These are phyloP conservation scores for Zoysia matrella DNA, from an alignment of 202 grass and related monocot species.

Conservation along the genomic window DNA sequence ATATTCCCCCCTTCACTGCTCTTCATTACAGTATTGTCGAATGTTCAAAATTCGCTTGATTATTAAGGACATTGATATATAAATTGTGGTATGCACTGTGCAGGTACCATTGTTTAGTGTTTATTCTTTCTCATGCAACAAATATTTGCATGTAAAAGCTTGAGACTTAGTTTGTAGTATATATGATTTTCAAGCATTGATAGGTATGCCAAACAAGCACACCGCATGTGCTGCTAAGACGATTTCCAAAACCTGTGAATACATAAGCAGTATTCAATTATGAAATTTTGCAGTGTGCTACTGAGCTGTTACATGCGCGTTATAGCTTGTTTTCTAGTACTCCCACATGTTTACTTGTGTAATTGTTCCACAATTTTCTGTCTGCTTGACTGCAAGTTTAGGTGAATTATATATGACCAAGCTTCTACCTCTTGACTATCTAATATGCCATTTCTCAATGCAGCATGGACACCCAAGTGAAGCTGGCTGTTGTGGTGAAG, in stretches of 20 bases:
- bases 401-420: not conserved
- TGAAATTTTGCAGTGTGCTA: not conserved
- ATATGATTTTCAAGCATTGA: not conserved
- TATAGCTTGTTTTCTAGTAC: too few species aligned
- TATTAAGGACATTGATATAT: not conserved
- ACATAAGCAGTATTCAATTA: too few species aligned
- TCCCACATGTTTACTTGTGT: not conserved
- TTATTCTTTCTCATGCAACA: not conserved
- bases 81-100: not conserved
- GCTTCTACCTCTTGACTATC: not conserved
- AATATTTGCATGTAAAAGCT: not conserved
- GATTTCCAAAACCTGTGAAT: not conserved
- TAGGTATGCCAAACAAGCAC: not conserved
- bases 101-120: not conserved
- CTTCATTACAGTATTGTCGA: not conserved
- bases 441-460: not conserved
- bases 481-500: slow-evolving; percentile 87
- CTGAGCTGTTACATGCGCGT: too few species aligned
- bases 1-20: not conserved
- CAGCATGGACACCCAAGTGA: slow-evolving; percentile 88
- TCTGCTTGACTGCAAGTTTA: not conserved
- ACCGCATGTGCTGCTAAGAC: not conserved
- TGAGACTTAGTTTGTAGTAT: not conserved
- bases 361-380: not conserved
- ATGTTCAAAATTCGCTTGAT: not conserved